phyloP scores from a whole-genome alignment of 2,329 filamentous ascomycete genomes.

The Camillea tinctor region DNA sequence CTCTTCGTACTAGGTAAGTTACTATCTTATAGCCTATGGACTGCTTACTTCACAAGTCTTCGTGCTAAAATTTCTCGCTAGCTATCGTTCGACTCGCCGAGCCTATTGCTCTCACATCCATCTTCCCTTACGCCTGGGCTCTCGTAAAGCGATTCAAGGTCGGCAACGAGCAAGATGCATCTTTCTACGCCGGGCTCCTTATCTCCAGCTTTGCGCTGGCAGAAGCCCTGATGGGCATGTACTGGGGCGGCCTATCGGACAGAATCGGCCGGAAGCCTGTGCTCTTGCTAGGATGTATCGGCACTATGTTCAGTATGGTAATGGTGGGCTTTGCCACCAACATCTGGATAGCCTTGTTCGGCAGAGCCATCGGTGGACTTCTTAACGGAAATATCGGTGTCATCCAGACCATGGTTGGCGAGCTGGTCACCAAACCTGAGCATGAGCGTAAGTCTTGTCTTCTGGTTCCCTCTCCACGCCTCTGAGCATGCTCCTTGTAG shows the following conservation, averaged over 20 bases:
- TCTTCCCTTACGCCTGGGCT: constrained; percentile 89
- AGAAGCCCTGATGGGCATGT: constrained; percentile 81
- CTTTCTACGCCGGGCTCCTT: constrained; percentile 82
- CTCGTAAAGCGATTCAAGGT: constrained; percentile 75
- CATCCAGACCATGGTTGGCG: constrained; percentile 90
- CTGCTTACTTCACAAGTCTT: background rate
- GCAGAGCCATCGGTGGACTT: constrained; percentile 74
- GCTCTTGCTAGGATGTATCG: constrained; percentile 74
- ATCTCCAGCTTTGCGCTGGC: constrained; percentile 83
- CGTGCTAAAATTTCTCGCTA: constrained; percentile 35
- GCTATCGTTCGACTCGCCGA: constrained; percentile 91
- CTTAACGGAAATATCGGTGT: constrained; percentile 91
- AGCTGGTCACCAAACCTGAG: constrained; percentile 78
- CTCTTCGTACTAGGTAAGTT: constrained; percentile 78
- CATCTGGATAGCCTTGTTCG: constrained; percentile 78
- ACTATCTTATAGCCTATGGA: background rate
- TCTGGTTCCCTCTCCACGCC: background rate
- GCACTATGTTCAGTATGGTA: constrained; percentile 79
- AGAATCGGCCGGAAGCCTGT: constrained; percentile 82
- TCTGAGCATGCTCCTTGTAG: background rate
- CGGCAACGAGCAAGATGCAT: constrained; percentile 71
- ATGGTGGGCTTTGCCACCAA: constrained; percentile 80
- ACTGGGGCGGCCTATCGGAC: constrained; percentile 84
- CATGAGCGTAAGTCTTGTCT: constrained; percentile 72
- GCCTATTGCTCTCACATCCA: constrained; percentile 88